Evolutionary conservation across 305 asterid genomes (phyloP).

Genomic region (Plantago rigida): DNA sequence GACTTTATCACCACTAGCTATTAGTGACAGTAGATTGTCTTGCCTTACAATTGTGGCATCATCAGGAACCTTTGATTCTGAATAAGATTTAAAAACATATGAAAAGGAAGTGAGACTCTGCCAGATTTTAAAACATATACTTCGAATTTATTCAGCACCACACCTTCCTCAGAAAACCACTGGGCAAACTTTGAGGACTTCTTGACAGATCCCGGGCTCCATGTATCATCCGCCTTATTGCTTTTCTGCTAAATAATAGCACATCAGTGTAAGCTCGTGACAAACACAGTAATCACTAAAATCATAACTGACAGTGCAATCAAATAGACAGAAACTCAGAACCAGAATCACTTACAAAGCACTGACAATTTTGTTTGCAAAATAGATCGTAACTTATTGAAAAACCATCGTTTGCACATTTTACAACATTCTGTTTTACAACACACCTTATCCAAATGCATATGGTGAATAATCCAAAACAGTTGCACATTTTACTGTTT

Average conservation of each 20-base stretch:
- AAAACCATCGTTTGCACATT: no score
- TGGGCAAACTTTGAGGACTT: constrained; percentile 76
- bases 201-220: constrained; percentile 38
- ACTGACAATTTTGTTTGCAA: not conserved
- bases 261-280: constrained; percentile 22
- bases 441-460: no score
- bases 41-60: constrained; percentile 42
- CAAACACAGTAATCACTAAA: constrained; percentile 15
- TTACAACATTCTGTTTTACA: no score
- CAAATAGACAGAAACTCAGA: constrained; percentile 1
- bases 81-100: constrained; percentile 19
- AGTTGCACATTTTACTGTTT: no score
- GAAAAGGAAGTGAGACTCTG: constrained; percentile 9
- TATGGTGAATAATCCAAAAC: no score
- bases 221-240: constrained; percentile 42
- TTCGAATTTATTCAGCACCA: constrained; percentile 13
- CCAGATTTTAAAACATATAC: constrained; percentile 6
- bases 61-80: constrained; percentile 40
- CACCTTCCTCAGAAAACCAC: constrained; percentile 91
- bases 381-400: no score
- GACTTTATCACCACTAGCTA: constrained; percentile 62
- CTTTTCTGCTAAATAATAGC: constrained; percentile 40
- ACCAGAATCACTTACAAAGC: not conserved
- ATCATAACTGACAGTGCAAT: constrained; percentile 1
- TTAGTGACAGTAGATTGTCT: constrained; percentile 56